Evolutionary conservation across 2,329 filamentous ascomycete genomes (phyloP), one percentile per base, ranked within the genome.

Genomic region (Fusarium fracticaudum): DNA sequence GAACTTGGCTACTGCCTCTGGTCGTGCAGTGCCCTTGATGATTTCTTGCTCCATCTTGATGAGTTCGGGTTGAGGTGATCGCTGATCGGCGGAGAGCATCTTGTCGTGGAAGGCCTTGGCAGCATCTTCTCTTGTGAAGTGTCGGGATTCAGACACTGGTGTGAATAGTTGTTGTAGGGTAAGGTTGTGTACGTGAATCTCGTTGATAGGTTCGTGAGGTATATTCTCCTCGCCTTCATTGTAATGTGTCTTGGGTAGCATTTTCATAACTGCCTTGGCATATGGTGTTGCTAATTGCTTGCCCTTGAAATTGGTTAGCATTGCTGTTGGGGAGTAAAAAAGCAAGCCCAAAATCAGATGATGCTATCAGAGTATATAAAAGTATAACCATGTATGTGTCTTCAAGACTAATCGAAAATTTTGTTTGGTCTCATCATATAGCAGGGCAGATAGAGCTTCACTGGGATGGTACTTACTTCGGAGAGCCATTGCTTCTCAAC

Each of bases 351-450:
- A 20, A 44, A 26, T 59, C 51, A 41, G 60, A 70, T 64, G 64
- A 66, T 69, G 66, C 35, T 57, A 74, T 67, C 78, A 79, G 80
- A 77, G 71, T 67, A 71, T 76, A 76, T 79, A 81, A 60, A 76
- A 69, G 69, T 92, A 87, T 96, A 96, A 98, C 94, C 94, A 96
- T 91, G 87, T 91, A 82, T 67, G 86, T 84, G 95, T 98, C 95
- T 98, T 98, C 88, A 97, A 98, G 96, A 98, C 96, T 98, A 98
- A 98, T 98, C 96, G 96, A 93, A 92, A 92, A 91, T 90, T 89
- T 88, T 90, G 85, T 87, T 89, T 94, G 84, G 80, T 90, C 79
- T 84, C 89, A 91, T 91, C 89, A 90, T 83, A 80, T 69, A 66
- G 75, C 57, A 41, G 31, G 51, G 29, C 22, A 57, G 55, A 31